phyloP scores from a whole-genome alignment of 495 filamentous ascomycete genomes.

The Tuber aestivum region DNA sequence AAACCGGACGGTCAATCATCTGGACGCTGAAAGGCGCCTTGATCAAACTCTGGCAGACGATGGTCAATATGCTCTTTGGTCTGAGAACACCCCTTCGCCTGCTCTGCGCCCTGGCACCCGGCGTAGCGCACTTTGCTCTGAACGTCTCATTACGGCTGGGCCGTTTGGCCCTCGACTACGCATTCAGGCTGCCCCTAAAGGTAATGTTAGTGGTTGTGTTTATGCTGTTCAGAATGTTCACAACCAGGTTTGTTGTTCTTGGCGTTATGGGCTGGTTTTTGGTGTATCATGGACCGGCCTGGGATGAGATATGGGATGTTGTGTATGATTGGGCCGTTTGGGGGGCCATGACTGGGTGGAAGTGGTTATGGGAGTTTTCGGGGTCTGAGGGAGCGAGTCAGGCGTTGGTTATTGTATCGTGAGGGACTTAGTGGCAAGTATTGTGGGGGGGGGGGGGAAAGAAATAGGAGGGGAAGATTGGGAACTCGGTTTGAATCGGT shows the following conservation, averaged over 20 bases:
- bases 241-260: not conserved
- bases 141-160: not conserved
- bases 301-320: not conserved
- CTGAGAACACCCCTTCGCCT: not conserved
- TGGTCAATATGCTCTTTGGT: not conserved
- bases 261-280: conserved; percentile 1
- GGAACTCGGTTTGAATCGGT: not conserved
- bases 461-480: not conserved
- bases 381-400: not conserved
- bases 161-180: not conserved
- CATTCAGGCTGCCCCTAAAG: not conserved
- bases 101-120: not conserved
- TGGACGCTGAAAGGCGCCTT: not conserved
- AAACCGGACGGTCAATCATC: not conserved
- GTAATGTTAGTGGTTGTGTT: not conserved
- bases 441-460: not conserved
- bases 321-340: not conserved
- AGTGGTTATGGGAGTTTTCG: not conserved
- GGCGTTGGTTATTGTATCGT: not conserved
- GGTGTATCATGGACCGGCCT: not conserved
- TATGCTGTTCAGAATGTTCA: not conserved
- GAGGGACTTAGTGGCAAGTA: not conserved
- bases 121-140: not conserved
- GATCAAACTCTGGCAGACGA: not conserved
- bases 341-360: not conserved